Conservation (phyloP, 1,284 basidiomycete species). For the Lentinus polychrous region DNA sequence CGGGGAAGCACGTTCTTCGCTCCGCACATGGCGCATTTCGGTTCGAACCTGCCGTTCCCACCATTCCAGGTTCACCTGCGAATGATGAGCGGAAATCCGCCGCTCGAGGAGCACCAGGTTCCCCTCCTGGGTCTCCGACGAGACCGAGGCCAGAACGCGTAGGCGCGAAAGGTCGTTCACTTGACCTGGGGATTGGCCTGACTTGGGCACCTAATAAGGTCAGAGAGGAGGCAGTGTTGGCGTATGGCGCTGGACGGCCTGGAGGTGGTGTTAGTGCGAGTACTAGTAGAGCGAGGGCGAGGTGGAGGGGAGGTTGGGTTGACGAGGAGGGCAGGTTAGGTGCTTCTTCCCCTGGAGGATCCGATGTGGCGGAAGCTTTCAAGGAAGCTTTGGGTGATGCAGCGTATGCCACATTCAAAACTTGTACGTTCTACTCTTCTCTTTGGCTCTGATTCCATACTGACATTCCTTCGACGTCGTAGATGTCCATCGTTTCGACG, state of each 20-base stretch:
- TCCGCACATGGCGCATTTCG: constrained; percentile 30
- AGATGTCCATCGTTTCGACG: constrained; percentile 55
- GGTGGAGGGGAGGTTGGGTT: constrained; percentile 23
- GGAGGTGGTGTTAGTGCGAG: constrained; percentile 9
- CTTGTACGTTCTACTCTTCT: constrained; percentile 41
- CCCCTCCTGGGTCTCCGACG: constrained; percentile 27
- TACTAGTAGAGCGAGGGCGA: constrained; percentile 22
- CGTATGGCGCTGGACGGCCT: constrained; percentile 21
- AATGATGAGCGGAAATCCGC: constrained; percentile 15
- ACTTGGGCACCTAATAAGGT: constrained; percentile 63
- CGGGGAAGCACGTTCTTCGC: constrained; percentile 20
- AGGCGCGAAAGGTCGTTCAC: constrained; percentile 49
- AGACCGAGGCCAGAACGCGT: constrained; percentile 20
- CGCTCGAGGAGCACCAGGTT: constrained; percentile 5
- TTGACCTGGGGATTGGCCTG: constrained; percentile 56
- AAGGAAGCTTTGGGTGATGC: constrained; percentile 52
- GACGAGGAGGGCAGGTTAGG: constrained; percentile 29
- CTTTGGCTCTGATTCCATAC: constrained; percentile 4
- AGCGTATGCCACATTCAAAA: constrained; percentile 60
- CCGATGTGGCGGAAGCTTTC: constrained; percentile 58
- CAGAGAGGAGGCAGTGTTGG: constrained; percentile 53
- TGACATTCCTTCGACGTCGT: constrained; percentile 4
- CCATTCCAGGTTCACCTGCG: constrained; percentile 31
- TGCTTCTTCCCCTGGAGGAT: constrained; percentile 46
- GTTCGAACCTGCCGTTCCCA: constrained; percentile 36